A percentile compares a stretch with the other conserved stretches of the same genome.
These are phyloP conservation scores for Fraxinus angustifolia DNA, from an alignment of 305 asterid species.

Conservation along the genomic window DNA sequence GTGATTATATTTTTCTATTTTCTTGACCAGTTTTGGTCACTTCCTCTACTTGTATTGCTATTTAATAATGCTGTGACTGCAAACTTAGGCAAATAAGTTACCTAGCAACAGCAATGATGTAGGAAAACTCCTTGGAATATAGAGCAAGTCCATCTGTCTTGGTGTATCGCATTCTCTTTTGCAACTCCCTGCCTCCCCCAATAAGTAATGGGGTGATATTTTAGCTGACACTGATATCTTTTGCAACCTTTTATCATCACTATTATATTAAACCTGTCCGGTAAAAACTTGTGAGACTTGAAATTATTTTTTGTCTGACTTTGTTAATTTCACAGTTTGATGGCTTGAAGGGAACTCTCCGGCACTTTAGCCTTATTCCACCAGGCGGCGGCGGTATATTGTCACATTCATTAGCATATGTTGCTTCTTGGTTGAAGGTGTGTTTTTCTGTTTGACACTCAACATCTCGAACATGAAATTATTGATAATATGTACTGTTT, in stretches of 20 bases:
- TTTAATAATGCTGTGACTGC: not conserved
- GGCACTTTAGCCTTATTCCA: slow-evolving; percentile 81
- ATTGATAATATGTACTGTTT: not conserved
- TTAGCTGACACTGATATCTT: not conserved
- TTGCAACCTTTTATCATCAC: not conserved
- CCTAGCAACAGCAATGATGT: not conserved
- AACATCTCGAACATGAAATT: not conserved
- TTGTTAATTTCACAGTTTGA: slow-evolving; percentile 52
- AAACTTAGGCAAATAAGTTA: not conserved
- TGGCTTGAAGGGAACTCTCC: slow-evolving; percentile 68
- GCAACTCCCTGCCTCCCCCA: not conserved
- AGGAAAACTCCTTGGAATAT: not conserved
- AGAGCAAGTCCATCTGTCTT: not conserved
- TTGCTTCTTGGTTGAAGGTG: slow-evolving; percentile 86
- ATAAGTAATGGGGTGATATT: not conserved
- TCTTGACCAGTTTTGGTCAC: not conserved
- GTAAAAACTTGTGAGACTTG: slow-evolving; percentile 1
- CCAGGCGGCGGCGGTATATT: slow-evolving; percentile 87
- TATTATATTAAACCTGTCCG: not conserved
- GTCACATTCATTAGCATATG: slow-evolving; percentile 73
- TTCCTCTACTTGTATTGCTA: not conserved
- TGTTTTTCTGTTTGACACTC: slow-evolving; percentile 5
- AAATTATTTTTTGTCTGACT: slow-evolving; percentile 19
- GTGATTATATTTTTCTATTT: not conserved
- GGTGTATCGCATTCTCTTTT: not conserved